Percentiles rank a stretch among this genome's conserved stretches.
Conservation (phyloP, 345 rosid species). For the Combretum micranthum region DNA sequence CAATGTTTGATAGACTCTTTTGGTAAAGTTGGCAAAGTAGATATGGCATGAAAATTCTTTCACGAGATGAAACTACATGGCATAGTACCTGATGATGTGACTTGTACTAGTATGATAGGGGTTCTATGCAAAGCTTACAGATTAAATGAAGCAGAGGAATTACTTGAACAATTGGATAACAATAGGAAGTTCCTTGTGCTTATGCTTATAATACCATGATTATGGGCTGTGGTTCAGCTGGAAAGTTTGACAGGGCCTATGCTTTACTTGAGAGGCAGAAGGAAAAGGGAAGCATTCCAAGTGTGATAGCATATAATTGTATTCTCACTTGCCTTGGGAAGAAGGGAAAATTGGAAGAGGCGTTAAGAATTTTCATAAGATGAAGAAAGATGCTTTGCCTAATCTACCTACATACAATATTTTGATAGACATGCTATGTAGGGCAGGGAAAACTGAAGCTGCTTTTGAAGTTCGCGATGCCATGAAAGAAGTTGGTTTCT, state of each 20-base stretch:
- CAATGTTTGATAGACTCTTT: constrained; percentile 94
- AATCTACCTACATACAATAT: constrained; percentile 69
- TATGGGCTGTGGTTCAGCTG: constrained; percentile 88
- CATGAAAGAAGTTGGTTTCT: constrained; percentile 78
- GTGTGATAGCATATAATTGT: constrained; percentile 79
- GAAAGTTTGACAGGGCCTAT: constrained; percentile 79
- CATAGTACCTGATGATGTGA: constrained; percentile 75
- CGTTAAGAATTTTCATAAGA: constrained; percentile 62
- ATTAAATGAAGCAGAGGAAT: constrained; percentile 74
- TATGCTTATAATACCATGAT: constrained; percentile 96
- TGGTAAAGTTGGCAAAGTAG: constrained; percentile 84
- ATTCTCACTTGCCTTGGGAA: constrained; percentile 86
- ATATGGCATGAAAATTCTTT: constrained; percentile 97
- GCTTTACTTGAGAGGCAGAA: constrained; percentile 73
- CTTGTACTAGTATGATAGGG: constrained; percentile 86
- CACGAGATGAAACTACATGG: constrained; percentile 75
- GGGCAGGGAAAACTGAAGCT: constrained; percentile 54
- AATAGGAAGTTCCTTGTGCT: constrained; percentile 66
- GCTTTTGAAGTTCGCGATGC: constrained; percentile 69
- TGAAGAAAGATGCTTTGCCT: constrained; percentile 83
- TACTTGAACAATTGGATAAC: constrained; percentile 75
- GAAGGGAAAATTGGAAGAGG: constrained; percentile 57
- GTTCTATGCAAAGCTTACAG: constrained; percentile 77
- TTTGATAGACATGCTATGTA: constrained; percentile 78
- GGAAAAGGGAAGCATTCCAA: constrained; percentile 84